phyloP scores from a whole-genome alignment of 129 eudicot species.

The Pittosporum tobira region DNA sequence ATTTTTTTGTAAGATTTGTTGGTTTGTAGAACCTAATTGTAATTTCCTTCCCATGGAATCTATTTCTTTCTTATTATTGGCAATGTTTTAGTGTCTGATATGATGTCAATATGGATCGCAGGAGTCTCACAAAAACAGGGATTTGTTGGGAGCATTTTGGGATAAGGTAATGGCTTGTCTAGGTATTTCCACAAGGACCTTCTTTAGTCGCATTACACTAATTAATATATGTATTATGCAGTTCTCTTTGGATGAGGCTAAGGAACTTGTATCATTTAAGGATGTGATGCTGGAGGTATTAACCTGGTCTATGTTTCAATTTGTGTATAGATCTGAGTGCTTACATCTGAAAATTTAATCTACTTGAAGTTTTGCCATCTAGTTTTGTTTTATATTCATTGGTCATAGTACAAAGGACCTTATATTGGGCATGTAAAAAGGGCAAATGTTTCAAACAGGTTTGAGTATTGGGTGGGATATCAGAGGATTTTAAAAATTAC shows the following conservation, averaged over 20 bases:
- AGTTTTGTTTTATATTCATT: too few relatives aligned
- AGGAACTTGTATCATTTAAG: constrained; percentile 52
- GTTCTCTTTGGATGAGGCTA: constrained; percentile 66
- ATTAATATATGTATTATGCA: constrained; percentile 25
- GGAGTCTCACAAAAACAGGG: constrained; percentile 74
- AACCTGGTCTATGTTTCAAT: background rate
- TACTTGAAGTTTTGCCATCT: background rate
- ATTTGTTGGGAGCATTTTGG: constrained; percentile 61
- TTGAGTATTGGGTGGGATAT: too few relatives aligned
- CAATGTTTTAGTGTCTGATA: background rate
- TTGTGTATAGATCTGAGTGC: background rate
- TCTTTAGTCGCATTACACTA: constrained; percentile 14
- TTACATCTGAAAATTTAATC: background rate
- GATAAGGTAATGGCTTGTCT: constrained; percentile 61
- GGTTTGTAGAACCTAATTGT: too few relatives aligned
- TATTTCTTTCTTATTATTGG: background rate
- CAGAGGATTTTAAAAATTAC: too few relatives aligned
- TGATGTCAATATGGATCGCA: constrained; percentile 10
- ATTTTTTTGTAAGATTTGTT: background rate
- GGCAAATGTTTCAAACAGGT: too few relatives aligned
- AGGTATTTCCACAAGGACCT: background rate
- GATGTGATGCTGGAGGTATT: constrained; percentile 75
- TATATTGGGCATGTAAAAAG: too few relatives aligned
- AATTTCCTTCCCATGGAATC: too few relatives aligned
- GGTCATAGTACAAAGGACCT: too few relatives aligned